phyloP scores from a whole-genome alignment of 2,329 filamentous ascomycete species.

The Chaetomiaceae sp. region DNA sequence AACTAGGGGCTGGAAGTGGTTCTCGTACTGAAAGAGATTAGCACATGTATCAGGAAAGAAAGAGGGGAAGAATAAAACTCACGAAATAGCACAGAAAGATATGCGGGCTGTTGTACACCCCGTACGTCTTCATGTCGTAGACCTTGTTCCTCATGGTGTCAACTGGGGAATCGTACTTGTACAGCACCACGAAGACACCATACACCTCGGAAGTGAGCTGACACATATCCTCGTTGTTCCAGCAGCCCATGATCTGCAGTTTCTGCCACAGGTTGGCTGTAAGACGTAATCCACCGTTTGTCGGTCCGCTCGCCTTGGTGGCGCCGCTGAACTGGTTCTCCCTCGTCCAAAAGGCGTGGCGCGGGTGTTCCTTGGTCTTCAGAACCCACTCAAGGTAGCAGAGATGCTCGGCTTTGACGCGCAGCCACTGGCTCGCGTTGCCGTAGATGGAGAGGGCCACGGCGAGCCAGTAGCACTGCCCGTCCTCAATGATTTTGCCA shows the following conservation, averaged over 20 bases:
- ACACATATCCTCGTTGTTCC: slow-evolving; percentile 29
- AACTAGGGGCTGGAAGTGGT: slow-evolving; percentile 33
- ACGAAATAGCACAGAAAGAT: slow-evolving; percentile 30
- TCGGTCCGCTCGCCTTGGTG: neutral
- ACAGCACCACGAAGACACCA: slow-evolving; percentile 32
- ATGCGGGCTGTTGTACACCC: slow-evolving; percentile 33
- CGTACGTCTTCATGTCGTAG: slow-evolving; percentile 29
- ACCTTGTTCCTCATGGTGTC: slow-evolving; percentile 16
- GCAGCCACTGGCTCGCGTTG: slow-evolving; percentile 23
- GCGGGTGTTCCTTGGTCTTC: slow-evolving; percentile 24
- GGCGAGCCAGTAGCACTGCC: slow-evolving; percentile 34
- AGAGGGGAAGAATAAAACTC: neutral
- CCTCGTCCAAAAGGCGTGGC: slow-evolving; percentile 26
- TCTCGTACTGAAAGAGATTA: slow-evolving; percentile 11
- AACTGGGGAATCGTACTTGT: slow-evolving; percentile 21
- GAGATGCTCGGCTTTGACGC: slow-evolving; percentile 35
- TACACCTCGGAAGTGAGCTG: slow-evolving; percentile 35
- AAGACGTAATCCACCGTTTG: neutral
- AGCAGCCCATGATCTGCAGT: slow-evolving; percentile 30
- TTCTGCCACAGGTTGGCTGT: slow-evolving; percentile 32
- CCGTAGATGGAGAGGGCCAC: slow-evolving; percentile 31
- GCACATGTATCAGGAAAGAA: neutral
- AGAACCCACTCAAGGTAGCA: slow-evolving; percentile 29
- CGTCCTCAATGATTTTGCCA: slow-evolving; percentile 1
- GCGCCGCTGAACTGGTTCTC: slow-evolving; percentile 21